Evolutionary conservation across 2,329 filamentous ascomycete genomes (phyloP), one percentile per base, ranked within the genome.

Genomic region (Verticillium nubilum): DNA sequence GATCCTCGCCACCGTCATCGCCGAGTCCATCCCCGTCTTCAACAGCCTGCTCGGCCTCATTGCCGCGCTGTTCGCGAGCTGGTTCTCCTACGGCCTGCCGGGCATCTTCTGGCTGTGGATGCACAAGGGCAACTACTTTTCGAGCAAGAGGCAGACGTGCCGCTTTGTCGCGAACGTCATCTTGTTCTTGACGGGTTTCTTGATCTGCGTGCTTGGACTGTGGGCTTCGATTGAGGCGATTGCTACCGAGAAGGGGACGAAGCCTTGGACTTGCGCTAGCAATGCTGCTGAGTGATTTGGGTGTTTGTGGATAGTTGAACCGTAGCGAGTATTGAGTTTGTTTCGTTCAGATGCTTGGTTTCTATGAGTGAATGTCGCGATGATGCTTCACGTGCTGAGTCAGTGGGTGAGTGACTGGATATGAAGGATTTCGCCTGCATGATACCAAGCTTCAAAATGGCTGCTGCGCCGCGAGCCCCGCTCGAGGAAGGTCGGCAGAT

Each of bases 11-110:
- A 89, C 86, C 79, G 71, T 91, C 60, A 86, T 92, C 60, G 86
- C 88, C 5, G 82, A 88, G 68, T 84, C 85, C 0, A 86, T 91
- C 7, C 89, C 89, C 0, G 82, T 86, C 55, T 92, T 91, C 74
- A 85, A 84, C 67, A 79, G 85, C 54, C 74, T 91, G 9, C 74
- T 91, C 3, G 83, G 83, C 4, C 72, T 91, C 35, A 83, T 90
- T 65, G 79, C 77, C 29, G 80, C 86, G 1, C 71, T 89, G 1
- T 89, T 90, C 61, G 84, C 82, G 23, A 85, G 80, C 58, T 90
- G 87, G 87, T 90, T 90, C 70, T 86, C 83, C 57, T 80, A 76
- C 33, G 78, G 78, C 17, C 69, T 80, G 0, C 77, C 78, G 0
- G 78, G 78, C 2, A 68, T 74, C 52, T 77, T 80, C 60, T 81